Evolutionary conservation across 371 early-diverging fungal genomes (phyloP), one percentile per base, ranked within the genome.

Genomic region (Rhizomucor miehei): DNA sequence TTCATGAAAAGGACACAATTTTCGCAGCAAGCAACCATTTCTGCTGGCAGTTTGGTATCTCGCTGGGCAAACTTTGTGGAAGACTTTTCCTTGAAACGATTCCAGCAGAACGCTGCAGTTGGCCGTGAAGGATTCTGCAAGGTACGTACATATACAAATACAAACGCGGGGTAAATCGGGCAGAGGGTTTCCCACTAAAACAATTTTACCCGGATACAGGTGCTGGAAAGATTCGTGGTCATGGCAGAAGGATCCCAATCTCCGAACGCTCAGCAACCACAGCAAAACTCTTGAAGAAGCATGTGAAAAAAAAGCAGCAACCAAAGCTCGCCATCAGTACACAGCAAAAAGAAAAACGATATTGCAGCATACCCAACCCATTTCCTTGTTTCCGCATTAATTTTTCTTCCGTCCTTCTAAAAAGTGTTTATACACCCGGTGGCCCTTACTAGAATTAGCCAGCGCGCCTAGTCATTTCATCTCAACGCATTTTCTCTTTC

Each of bases 81-180:
- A 67, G 93, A 94, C 54, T 89, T 91, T 51, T 91, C 89, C 50
- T 70, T 92, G 60, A 88, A 80, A 41, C 79, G 94, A 39, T 97
- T 96, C 75, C 67, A 88, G 62, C 87, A 89, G 37, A 97, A 97
- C 65, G 94, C 98, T 8, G 80, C 78, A 12, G 72, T 83, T 14
- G 92, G 92, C 3, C 75, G 81, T 51, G 79, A 81, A 56, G 92
- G 89, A 14, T 86, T 90, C 37, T 75, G 83, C 61, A 79, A 81
- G 58, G 92, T 90, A 57, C 29, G 29, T 29, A 5, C 3, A 29
- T 29, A 5, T 29, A 29, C 29, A 29, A 29, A 29, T 8, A 29
- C 3, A 44, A 44, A 35, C 13, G 11, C 17, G 35, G 24, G 1
- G 20, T 1, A 14, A 20, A 9, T 43, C 12, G 14, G 36, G 1